phyloP scores from a whole-genome alignment of 495 filamentous ascomycete species.

The Usnea hakonensis region DNA sequence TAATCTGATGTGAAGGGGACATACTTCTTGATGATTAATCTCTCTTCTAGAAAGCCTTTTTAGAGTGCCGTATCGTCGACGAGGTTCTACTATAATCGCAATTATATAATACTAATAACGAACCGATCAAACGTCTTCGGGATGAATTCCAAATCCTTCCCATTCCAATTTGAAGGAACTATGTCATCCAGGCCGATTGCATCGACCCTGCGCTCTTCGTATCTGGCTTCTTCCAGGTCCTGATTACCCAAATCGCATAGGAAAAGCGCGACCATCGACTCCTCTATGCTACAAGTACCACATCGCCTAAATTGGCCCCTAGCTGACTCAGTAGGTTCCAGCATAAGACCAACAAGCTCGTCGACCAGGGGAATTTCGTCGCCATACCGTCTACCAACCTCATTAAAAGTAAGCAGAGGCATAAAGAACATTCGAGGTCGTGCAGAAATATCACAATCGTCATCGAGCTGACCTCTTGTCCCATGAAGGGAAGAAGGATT shows the following conservation, averaged over 20 bases:
- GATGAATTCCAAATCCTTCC: slow-evolving; percentile 1
- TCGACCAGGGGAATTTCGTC: neutral
- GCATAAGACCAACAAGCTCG: slow-evolving; percentile 5
- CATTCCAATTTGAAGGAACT: neutral
- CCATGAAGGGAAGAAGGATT: neutral
- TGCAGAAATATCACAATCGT: neutral
- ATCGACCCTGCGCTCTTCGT: too few species aligned
- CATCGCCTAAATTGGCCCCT: slow-evolving; percentile 2
- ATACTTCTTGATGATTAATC: too few species aligned
- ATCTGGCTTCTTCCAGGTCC: neutral
- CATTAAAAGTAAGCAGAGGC: slow-evolving; percentile 5
- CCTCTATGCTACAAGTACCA: slow-evolving; percentile 1
- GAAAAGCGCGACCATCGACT: neutral
- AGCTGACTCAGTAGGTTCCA: neutral
- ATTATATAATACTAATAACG: slow-evolving; percentile 3
- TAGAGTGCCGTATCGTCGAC: too few species aligned
- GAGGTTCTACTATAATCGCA: too few species aligned
- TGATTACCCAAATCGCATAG: slow-evolving; percentile 1
- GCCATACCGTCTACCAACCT: neutral
- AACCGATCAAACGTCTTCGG: neutral
- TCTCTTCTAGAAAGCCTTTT: too few species aligned
- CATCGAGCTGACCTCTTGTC: slow-evolving; percentile 4
- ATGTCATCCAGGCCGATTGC: too few species aligned
- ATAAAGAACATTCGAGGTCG: slow-evolving; percentile 2
- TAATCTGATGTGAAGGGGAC: too few species aligned